Evolutionary conservation across 352 stramenopile genomes (phyloP), one percentile per base, ranked within the genome.

Genomic region (Phytophthora tentaculata): DNA sequence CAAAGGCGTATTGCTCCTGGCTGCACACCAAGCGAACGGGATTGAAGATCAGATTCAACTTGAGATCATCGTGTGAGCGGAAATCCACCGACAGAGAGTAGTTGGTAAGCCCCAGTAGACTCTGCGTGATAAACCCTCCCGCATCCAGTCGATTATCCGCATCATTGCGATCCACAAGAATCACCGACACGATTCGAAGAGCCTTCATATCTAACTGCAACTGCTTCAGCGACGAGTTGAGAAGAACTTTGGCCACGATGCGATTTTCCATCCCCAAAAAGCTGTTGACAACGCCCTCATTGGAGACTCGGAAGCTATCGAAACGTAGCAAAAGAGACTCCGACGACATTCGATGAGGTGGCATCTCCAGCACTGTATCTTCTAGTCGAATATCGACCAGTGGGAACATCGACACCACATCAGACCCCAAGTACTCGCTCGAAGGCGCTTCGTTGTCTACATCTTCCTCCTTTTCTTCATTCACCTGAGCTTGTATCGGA

Each of bases 401-500:
- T 9, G 88, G 88, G 52, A 96, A 96, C 73, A 88, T 89, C 12
- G 88, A 96, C 5, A 96, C 86, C 28, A 94, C 79, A 29, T 94
- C 87, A 32, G 79, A 84, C 0, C 79, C 75, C 19, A 86, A 68
- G n/a, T 80, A 83, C n/a, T 67, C 48, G 23, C 60, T 55, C 1
- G 65, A 51, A 52, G 32, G 32, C 37, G 22, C 6, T 43, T 44
- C 28, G 20, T 63, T 61, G 43, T 67, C 64, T 53, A 51, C 53
- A 9, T 66, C 32, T 45, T 52, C 39, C 23, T 63, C 47, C 23
- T 35, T 52, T 49, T 69, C 66, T 56, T 63, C 37, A 49, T 64
- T 56, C 22, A 66, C 8, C 5, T 69, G 47, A 19, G 39, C 26
- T 53, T 77, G 28, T 37, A 14, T 24, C 6, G 64, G n/a, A 6